A percentile compares a stretch with the other conserved stretches of the same genome.
Evolutionary conservation across 2,329 filamentous ascomycete species (phyloP).

Genomic region (Bipolaris gigantea): DNA sequence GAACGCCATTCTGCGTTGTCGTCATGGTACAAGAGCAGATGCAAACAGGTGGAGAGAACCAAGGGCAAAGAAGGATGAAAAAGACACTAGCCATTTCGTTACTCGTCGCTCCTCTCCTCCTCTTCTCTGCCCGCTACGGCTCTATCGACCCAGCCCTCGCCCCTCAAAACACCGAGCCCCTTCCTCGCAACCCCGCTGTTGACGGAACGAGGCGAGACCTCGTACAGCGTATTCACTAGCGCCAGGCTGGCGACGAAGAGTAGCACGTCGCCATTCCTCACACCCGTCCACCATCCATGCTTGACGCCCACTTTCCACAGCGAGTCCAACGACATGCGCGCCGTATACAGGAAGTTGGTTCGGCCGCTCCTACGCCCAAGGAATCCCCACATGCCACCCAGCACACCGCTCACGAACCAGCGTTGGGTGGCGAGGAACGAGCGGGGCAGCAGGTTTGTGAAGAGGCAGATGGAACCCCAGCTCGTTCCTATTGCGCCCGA

Average conservation of each 20-base stretch:
- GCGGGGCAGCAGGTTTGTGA: conserved; percentile 77
- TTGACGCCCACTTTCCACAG: conserved; percentile 95
- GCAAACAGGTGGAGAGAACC: not conserved
- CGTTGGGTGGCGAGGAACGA: conserved; percentile 76
- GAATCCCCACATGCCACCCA: conserved; percentile 84
- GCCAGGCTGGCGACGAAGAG: conserved; percentile 80
- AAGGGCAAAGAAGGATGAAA: not conserved
- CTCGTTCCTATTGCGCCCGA: conserved; percentile 82
- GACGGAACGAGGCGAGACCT: conserved; percentile 69
- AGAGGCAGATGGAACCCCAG: conserved; percentile 89
- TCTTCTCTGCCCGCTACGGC: conserved; percentile 21
- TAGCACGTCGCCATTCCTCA: conserved; percentile 80
- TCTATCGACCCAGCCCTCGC: conserved; percentile 75
- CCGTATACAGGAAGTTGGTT: conserved; percentile 76
- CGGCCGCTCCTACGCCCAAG: conserved; percentile 62
- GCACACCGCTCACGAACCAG: conserved; percentile 85
- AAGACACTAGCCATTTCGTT: conserved; percentile 3
- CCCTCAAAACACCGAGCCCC: conserved; percentile 71
- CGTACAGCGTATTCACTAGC: conserved; percentile 75
- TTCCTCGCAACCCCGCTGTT: conserved; percentile 70
- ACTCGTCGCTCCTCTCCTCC: conserved; percentile 14
- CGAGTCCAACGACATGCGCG: conserved; percentile 76
- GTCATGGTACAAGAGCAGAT: not conserved
- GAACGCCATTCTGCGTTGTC: not conserved
- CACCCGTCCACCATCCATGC: conserved; percentile 80